phyloP scores from a whole-genome alignment of 192 early-diverging fungal genomes.

The Backusella liffmaniae region DNA sequence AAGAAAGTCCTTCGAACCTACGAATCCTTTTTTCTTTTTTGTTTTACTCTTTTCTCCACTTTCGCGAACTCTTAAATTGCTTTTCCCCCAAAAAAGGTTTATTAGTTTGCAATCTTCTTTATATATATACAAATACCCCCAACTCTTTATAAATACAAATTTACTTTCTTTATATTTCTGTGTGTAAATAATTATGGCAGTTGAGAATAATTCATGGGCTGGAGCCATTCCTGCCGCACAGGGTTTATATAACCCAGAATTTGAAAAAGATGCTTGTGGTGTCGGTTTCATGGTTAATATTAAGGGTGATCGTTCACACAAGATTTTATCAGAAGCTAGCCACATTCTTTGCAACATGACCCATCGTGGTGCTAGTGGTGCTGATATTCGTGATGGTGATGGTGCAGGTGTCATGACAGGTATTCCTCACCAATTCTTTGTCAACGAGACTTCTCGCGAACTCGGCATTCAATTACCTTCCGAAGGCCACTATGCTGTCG shows the following conservation, averaged over 20 bases:
- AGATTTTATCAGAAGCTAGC: conserved; percentile 87
- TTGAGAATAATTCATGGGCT: conserved; percentile 68
- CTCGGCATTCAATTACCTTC: conserved; percentile 69
- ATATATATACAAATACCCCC: conserved; percentile 8
- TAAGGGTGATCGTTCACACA: conserved; percentile 80
- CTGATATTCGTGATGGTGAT: conserved; percentile 95
- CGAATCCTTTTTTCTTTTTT: background rate
- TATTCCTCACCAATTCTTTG: conserved; percentile 90
- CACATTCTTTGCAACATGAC: conserved; percentile 98
- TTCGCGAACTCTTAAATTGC: conserved; percentile 8
- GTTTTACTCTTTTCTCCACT: conserved; percentile 8
- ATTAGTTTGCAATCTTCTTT: background rate
- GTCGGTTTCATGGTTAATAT: conserved; percentile 97
- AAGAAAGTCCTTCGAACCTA: background rate
- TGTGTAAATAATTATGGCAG: conserved; percentile 6
- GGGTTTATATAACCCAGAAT: conserved; percentile 84
- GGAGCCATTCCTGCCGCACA: conserved; percentile 80
- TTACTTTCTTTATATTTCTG: background rate
- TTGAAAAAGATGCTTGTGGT: conserved; percentile 95
- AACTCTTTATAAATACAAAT: conserved; percentile 5
- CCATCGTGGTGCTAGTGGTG: conserved; percentile 93
- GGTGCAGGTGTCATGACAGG: conserved; percentile 97
- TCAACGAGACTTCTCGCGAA: conserved; percentile 53
- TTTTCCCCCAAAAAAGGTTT: conserved; percentile 12
- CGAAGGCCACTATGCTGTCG: conserved; percentile 90